phyloP scores from a whole-genome alignment of 2,329 filamentous ascomycete species.

The Plenodomus lindquistii region DNA sequence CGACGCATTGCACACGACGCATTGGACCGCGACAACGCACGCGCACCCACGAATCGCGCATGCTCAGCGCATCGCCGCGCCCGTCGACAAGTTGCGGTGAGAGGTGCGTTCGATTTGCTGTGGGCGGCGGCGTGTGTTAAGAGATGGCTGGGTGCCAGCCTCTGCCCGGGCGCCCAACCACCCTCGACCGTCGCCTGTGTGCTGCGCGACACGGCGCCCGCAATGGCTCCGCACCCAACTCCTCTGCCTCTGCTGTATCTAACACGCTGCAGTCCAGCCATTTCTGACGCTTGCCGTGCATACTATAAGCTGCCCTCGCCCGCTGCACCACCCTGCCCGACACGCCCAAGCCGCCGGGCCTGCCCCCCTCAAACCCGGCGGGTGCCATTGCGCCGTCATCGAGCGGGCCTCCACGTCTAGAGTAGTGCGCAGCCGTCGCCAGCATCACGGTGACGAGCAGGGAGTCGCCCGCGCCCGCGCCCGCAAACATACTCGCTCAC shows the following conservation, averaged over 20 bases:
- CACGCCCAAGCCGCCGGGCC: slow-evolving; percentile 21
- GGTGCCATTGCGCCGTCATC: slow-evolving; percentile 23
- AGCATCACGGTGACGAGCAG: slow-evolving; percentile 35
- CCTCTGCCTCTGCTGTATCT: slow-evolving; percentile 27
- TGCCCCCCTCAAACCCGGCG: slow-evolving; percentile 18
- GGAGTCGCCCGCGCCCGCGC: slow-evolving; percentile 23
- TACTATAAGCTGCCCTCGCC: slow-evolving; percentile 18
- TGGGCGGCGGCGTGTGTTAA: background rate
- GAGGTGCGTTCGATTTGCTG: background rate
- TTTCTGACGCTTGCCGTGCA: slow-evolving; percentile 13
- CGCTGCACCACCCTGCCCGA: slow-evolving; percentile 13
- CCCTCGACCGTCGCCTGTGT: slow-evolving; percentile 12
- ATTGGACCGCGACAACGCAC: background rate
- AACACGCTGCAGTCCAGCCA: slow-evolving; percentile 25
- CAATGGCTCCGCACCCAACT: slow-evolving; percentile 28
- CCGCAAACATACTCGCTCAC: slow-evolving; percentile 35
- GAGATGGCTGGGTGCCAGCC: slow-evolving; percentile 11
- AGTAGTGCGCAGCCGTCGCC: slow-evolving; percentile 9
- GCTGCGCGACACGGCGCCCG: slow-evolving; percentile 16
- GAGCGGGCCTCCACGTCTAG: slow-evolving; percentile 17
- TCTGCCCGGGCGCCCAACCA: slow-evolving; percentile 19
- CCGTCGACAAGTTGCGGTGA: background rate
- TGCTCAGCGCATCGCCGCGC: background rate
- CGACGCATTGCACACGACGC: background rate
- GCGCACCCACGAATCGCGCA: background rate